Base-by-base conservation (phyloP, 805 yeast species). In the Sugiyamaella mastotermitis region DNA sequence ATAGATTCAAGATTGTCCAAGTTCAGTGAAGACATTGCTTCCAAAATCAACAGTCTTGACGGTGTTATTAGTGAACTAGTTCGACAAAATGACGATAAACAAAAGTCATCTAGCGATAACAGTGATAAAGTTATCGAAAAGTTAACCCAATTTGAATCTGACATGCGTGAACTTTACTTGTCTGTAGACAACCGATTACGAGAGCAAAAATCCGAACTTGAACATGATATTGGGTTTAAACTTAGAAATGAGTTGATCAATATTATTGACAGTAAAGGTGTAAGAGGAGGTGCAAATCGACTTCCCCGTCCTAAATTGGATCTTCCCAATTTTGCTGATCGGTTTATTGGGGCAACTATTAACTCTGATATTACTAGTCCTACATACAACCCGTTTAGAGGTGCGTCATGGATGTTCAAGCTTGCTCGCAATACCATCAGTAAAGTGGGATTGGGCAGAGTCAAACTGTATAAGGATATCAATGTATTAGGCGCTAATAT, bases 281-380 rank as follows among this genome's bases (percentile, higher is more conserved):
- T 10, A 23, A 23, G 26, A 23, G 13, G n/a, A 27, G 10, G n/a
- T 9, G 30, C 14, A 27, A 27, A 27, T 8, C 14, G 17, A 9
- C 10, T 10, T 23, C 37, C 37, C 14, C 24, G 24, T 9, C 20
- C 31, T 17, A 24, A 29, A 17, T 29, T 29, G 16, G 37, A 40
- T 20, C 24, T 23, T 20, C 46, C 50, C 11, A 46, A 50, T 33
- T 50, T 35, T 31, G 51, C 50, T 2, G 42, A 45, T 28, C 30
- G 38, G 4, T 35, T 33, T 17, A 27, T 50, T 31, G 62, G 62
- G 2, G 55, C 60, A 3, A 31, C 45, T 3, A 42, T 53, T 17
- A 48, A 51, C 21, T 46, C 45, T 4, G 31, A 35, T 6, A 16
- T 44, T n/a, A 58, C 62, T 4, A 36, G 51, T 0, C 29, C 38